Percentiles rank a stretch among this genome's conserved stretches.
phyloP scores from a whole-genome alignment of 768 basidiomycete species.

The Exidia glandulosa region DNA sequence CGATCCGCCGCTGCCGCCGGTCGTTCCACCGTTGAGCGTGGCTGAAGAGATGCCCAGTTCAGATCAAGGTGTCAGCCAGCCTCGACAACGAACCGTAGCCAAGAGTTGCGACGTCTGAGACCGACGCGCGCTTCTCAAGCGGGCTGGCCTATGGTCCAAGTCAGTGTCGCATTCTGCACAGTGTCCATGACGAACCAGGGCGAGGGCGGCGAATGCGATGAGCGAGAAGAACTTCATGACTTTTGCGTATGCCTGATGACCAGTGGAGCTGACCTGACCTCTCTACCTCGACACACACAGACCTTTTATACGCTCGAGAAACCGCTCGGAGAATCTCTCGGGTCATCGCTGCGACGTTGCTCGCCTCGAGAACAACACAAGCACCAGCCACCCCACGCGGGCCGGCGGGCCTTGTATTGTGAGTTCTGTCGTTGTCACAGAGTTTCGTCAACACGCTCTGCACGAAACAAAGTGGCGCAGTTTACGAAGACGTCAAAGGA shows the following conservation, averaged over 20 bases:
- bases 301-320: not conserved
- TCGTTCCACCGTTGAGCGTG: slow-evolving; percentile 20
- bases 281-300: not conserved
- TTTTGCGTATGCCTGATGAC: not conserved
- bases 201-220: slow-evolving; percentile 16
- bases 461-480: too few relatives aligned
- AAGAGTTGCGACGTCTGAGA: slow-evolving; percentile 26
- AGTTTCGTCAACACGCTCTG: too few relatives aligned
- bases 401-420: not conserved
- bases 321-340: not conserved
- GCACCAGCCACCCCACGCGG: not conserved
- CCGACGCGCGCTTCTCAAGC: slow-evolving; percentile 27
- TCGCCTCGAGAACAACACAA: not conserved
- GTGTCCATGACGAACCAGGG: slow-evolving; percentile 10
- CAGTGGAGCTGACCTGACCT: not conserved
- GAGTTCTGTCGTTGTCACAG: too few relatives aligned
- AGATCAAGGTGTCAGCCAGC: slow-evolving; percentile 13
- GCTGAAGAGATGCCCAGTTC: not conserved
- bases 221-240: slow-evolving; percentile 25
- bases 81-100: slow-evolving; percentile 27
- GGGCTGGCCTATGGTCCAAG: slow-evolving; percentile 4
- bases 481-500: not conserved
- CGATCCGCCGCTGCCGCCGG: slow-evolving; percentile 33
- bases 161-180: not conserved
- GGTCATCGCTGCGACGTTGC: not conserved